These are phyloP conservation scores for Ceratobasidium sp. DNA, from an alignment of 1,284 basidiomycete genomes.

Conservation along the genomic window DNA sequence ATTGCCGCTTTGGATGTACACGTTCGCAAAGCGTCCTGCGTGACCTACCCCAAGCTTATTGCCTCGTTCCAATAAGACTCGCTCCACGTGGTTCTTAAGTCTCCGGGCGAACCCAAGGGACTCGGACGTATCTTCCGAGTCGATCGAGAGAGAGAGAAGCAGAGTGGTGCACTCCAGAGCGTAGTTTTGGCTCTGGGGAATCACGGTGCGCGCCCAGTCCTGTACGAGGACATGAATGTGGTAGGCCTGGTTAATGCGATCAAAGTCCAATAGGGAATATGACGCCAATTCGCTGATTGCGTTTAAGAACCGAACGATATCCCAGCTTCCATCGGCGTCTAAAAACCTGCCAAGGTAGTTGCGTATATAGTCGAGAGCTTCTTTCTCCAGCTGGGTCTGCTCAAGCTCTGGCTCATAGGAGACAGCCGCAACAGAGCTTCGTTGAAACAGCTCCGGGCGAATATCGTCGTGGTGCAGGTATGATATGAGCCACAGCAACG, in stretches of 20 bases:
- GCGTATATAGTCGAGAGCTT: not conserved
- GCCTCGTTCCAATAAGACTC: too few relatives aligned
- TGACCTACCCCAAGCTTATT: too few relatives aligned
- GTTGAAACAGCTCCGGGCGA: not conserved
- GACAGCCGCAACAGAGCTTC: not conserved
- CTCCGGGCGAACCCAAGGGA: too few relatives aligned
- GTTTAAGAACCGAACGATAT: not conserved
- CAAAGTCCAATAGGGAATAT: not conserved
- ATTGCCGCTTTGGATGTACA: too few relatives aligned
- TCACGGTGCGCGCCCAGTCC: not conserved
- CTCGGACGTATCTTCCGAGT: too few relatives aligned
- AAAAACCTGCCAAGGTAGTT: not conserved
- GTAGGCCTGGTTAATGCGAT: not conserved
- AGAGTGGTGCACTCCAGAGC: too few relatives aligned
- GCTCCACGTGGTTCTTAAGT: too few relatives aligned
- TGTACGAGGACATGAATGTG: conserved; percentile 5
- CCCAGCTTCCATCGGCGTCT: not conserved
- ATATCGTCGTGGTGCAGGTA: not conserved
- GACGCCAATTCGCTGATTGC: not conserved
- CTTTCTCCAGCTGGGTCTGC: not conserved
- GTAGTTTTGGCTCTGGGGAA: too few relatives aligned
- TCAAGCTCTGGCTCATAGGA: not conserved
- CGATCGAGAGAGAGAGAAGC: too few relatives aligned
- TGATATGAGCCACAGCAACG: not conserved
- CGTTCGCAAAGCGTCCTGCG: too few relatives aligned